Base-by-base conservation (phyloP, 768 basidiomycete genomes). In the Xanthoconium stramineum region DNA sequence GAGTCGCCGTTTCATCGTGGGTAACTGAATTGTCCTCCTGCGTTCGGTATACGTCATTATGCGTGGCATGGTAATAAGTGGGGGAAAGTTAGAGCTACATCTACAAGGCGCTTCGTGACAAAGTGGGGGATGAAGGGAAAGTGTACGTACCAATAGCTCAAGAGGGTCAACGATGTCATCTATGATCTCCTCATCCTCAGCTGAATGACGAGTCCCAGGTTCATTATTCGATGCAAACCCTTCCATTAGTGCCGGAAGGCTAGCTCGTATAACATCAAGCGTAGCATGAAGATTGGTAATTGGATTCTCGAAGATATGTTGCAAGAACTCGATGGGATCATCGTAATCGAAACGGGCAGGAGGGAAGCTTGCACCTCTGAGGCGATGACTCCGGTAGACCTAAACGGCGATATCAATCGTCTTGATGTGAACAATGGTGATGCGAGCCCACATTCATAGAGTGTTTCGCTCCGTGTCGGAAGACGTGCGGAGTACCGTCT, bases 401-500 rank as follows among this genome's bases (percentile, higher is more conserved):
- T 74, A 48, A 13, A 36, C 13, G 24, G 42, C 39, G 35, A 12
- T 15, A 40, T 57, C 6, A 47, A 30, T 58, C 33, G 15, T 48
- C 19, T 30, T n/a, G 17, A 71, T 67, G 10, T 56, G 64, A 24
- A 67, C 66, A 47, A 70, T 71, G 62, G 61, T 72, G 55, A 66
- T 63, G 43, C 72, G 76, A 39, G 61, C 78, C 37, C 59, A 85
- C 85, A 56, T 68, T 75, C 80, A 87, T 82, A 53, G 74, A 79
- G 20, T 72, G 69, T 35, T 81, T 79, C 20, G 78, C 78, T 7
- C 88, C 88, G 40, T 81, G 71, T 38, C 67, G 61, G 62, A 88
- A 88, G 3, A 80, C 61, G 59, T 82, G 76, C 0, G 76, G 75
- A 10, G 86, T 81, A 12, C 89, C 90, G 60, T 91, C 89, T 0